Evolutionary conservation across 192 early-diverging fungal genomes (phyloP).

Genomic region (Backusella mclennaniae): DNA sequence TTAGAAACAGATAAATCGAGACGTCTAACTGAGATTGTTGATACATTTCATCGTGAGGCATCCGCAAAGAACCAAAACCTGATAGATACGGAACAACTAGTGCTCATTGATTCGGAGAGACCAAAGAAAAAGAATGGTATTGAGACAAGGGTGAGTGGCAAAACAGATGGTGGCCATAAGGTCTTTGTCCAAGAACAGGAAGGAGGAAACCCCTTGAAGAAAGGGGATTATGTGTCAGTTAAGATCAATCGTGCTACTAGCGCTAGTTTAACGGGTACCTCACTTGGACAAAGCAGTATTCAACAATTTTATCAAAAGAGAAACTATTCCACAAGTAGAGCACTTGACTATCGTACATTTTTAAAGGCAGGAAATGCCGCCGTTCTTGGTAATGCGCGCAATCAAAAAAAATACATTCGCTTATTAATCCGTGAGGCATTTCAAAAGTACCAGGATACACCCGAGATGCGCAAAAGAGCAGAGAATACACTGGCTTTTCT

Average conservation of each 20-base stretch:
- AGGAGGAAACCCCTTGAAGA: neutral
- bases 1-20: conserved; percentile 58
- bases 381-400: neutral
- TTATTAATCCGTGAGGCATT: conserved; percentile 10
- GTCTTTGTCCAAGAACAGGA: conserved; percentile 51
- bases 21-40: conserved; percentile 66
- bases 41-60: conserved; percentile 60
- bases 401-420: neutral
- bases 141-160: conserved; percentile 44
- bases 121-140: conserved; percentile 38
- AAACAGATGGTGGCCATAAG: conserved; percentile 69
- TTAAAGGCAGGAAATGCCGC: conserved; percentile 10
- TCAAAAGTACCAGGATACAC: neutral
- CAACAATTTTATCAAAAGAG: conserved; percentile 11
- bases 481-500: conserved; percentile 9
- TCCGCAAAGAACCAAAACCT: conserved; percentile 48
- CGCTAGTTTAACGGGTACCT: conserved; percentile 25
- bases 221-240: conserved; percentile 30
- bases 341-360: neutral
- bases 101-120: conserved; percentile 54
- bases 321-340: neutral
- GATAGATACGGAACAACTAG: conserved; percentile 47
- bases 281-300: neutral
- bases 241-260: conserved; percentile 22
- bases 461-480: conserved; percentile 4